Evolutionary conservation across 2,329 filamentous ascomycete genomes (phyloP), one percentile per base, ranked within the genome.

Genomic region (Penicillium sp.): DNA sequence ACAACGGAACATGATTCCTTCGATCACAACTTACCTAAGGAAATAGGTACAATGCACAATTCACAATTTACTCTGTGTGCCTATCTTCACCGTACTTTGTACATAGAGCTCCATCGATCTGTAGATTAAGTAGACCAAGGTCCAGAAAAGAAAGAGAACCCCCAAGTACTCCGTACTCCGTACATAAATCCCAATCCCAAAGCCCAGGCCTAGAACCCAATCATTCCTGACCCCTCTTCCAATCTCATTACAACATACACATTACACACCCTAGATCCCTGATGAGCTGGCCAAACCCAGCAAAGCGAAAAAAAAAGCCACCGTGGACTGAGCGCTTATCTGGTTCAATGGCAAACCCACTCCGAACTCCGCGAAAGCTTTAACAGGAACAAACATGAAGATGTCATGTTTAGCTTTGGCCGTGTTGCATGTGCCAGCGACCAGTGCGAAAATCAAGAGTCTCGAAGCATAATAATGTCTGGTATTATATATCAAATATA

Each of bases 321-420:
- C 51, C 34, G 29, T 23, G 40, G 51, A 58, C 61, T 61, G 59
- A 62, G 60, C 58, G 61, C 60, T 61, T 61, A 57, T 61, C 55
- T 54, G 11, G 51, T 57, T 63, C 35, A 44, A 52, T 43, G 53
- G 7, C 30, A 54, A 53, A 51, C 51, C 54, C 61, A 58, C 54
- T 54, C 48, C 42, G 39, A 30, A 26, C 48, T 47, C 46, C 54
- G 38, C 13, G 50, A 51, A 47, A 61, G 55, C 57, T 57, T 43
- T 56, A 44, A 47, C 47, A 53, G 52, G 46, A 51, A 50, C 53
- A 62, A 62, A 61, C 57, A 55, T 53, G 54, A 47, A 57, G 43
- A 61, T 61, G 56, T 60, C 60, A 65, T 60, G 43, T 57, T 42
- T 48, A 6, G 23, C 23, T 23, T 23, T 23, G 23, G 23, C 23